Percentiles rank a stretch among this genome's conserved stretches.
Evolutionary conservation across 352 stramenopile genomes (phyloP).

Genomic region (Pythium diclinum): DNA sequence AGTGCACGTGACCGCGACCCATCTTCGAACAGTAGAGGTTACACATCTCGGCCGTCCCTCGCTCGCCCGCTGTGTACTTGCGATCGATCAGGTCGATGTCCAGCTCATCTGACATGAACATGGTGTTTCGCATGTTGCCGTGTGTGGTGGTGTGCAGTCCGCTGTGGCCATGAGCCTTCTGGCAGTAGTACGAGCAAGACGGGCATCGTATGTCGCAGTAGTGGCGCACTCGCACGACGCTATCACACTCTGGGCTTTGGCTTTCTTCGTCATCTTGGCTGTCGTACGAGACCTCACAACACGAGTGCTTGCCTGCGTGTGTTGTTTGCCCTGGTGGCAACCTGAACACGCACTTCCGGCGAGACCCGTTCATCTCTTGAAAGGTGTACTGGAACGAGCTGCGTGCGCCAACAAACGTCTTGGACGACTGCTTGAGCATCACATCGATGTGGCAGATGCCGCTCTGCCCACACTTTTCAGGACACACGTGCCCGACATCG

Average conservation of each 20-base stretch:
- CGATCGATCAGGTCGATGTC: conserved; percentile 70
- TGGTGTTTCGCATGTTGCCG: conserved; percentile 81
- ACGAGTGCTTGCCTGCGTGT: conserved; percentile 49
- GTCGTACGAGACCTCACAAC: conserved; percentile 25
- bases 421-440: conserved; percentile 62
- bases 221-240: conserved; percentile 33
- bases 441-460: conserved; percentile 72
- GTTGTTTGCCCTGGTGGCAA: conserved; percentile 40
- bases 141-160: conserved; percentile 62
- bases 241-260: neutral
- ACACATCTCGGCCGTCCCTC: conserved; percentile 74
- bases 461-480: conserved; percentile 46
- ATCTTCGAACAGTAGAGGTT: conserved; percentile 81
- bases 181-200: conserved; percentile 77
- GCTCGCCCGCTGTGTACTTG: conserved; percentile 67
- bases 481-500: conserved; percentile 47
- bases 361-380: conserved; percentile 78
- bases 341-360: conserved; percentile 53
- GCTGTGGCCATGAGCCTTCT: conserved; percentile 51
- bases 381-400: conserved; percentile 66
- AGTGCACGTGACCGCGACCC: conserved; percentile 73
- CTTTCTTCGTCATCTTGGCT: conserved; percentile 15
- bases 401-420: conserved; percentile 58
- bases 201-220: conserved; percentile 70
- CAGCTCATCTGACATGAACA: conserved; percentile 52